Evolutionary conservation across 202 grass and related monocot species (phyloP), one percentile per base, ranked within the genome.

Genomic region (Zoysia matrella): DNA sequence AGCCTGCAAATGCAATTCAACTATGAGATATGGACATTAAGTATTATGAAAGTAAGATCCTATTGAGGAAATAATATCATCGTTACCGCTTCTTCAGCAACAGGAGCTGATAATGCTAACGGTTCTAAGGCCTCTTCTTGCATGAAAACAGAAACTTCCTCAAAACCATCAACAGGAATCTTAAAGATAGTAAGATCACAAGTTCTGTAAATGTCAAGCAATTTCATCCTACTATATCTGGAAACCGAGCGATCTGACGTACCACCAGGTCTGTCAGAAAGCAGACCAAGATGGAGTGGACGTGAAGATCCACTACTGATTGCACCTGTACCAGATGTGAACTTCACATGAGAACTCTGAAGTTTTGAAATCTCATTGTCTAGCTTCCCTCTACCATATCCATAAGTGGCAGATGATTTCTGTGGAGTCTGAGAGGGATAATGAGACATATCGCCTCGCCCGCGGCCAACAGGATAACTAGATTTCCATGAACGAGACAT

Each of bases 171-270:
- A 79, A 71, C 63, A 79, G 85, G 85, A 71, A 86, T 64, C 80
- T 89, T 92, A 63, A 90, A 81, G 68, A 85, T 82, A 75, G 85
- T 86, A 72, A 94, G 47, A 89, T 94, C 87, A 85, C 87, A 90
- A 60, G 36, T 84, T 80, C 92, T 85, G 88, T 99, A 99, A 77
- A 99, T 76, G 73, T 99, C 96, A 77, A 99, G 87, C 68, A 99
- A 74, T 85, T 99, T 99, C 91, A 99, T 96, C 83, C 96, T 96
- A 71, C 91, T 90, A 82, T 99, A 99, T 92, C 75, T 94, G 76
- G 89, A 71, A 81, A 86, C 30, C 2, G 74, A 88, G 18, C 83
- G 74, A 82, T 98, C 89, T 74, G 82, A 84, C 83, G 83, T 56
- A 62, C 93, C 89, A 84, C 88, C 87, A 77, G 90, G 86, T 67